Conservation (phyloP, 1,139 yeast genomes). For the Hemisphaericaspora lyxosophila region DNA sequence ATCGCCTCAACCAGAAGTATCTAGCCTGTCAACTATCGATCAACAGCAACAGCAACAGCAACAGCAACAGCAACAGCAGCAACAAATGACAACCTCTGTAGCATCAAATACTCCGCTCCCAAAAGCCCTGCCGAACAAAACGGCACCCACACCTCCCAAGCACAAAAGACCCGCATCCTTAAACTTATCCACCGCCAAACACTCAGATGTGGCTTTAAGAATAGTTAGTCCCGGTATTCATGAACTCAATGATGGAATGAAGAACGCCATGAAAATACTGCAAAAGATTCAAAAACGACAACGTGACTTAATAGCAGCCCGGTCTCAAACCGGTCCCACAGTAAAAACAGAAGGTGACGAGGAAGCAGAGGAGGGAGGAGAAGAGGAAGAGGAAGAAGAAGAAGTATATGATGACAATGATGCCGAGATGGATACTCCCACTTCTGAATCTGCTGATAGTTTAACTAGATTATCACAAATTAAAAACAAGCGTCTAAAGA, state of each 20-base stretch:
- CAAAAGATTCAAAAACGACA: conserved; percentile 51
- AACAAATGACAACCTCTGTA: no score
- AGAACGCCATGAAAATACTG: conserved; percentile 44
- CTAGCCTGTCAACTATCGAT: no score
- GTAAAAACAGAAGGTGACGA: conserved; percentile 4
- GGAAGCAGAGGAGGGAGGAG: conserved; percentile 9
- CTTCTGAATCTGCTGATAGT: conserved; percentile 15
- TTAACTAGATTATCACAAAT: conserved; percentile 9
- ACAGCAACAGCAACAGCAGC: conserved; percentile 2
- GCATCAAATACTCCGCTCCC: no score
- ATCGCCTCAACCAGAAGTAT: no score
- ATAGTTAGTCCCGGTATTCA: conserved; percentile 52
- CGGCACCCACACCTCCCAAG: not conserved
- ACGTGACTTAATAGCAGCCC: conserved; percentile 44
- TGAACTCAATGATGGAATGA: conserved; percentile 48
- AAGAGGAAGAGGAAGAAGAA: conserved; percentile 10
- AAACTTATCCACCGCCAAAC: conserved; percentile 10
- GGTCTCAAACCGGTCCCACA: conserved; percentile 17
- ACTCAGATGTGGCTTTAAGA: conserved; percentile 33
- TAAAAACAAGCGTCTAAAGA: conserved; percentile 36
- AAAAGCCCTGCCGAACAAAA: conserved; percentile 1
- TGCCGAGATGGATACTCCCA: conserved; percentile 6
- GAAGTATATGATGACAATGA: conserved; percentile 5
- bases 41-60: not conserved
- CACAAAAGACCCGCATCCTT: conserved; percentile 20